Evolutionary conservation across 306 rosid species (phyloP).

Genomic region (Cucurbita maxima): DNA sequence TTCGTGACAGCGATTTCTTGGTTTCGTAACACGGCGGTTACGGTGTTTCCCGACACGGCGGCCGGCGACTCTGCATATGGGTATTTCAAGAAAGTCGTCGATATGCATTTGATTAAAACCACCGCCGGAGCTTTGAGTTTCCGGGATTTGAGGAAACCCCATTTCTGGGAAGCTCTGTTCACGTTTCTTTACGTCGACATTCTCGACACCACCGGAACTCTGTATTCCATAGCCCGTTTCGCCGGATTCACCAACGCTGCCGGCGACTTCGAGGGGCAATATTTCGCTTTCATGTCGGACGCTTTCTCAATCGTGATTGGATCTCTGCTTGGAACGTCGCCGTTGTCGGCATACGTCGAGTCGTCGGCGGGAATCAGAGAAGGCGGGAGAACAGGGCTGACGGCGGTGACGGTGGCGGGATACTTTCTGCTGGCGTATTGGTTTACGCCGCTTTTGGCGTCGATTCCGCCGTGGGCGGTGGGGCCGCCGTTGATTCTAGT

Average conservation of each 20-base stretch:
- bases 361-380: slow-evolving; percentile 86
- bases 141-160: slow-evolving; percentile 29
- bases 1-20: slow-evolving; percentile 77
- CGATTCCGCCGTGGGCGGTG: slow-evolving; percentile 97
- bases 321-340: slow-evolving; percentile 67
- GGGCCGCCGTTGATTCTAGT: slow-evolving; percentile 92
- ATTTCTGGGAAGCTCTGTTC: slow-evolving; percentile 73
- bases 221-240: slow-evolving; percentile 75
- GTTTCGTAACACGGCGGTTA: slow-evolving; percentile 66
- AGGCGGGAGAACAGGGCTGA: slow-evolving; percentile 83
- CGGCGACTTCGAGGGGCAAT: slow-evolving; percentile 83
- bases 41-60: slow-evolving; percentile 50
- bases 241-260: slow-evolving; percentile 60
- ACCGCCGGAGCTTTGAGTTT: slow-evolving; percentile 87
- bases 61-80: slow-evolving; percentile 38
- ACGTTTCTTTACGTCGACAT: slow-evolving; percentile 79
- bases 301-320: slow-evolving; percentile 87
- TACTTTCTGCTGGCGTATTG: slow-evolving; percentile 68
- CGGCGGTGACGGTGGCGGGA: slow-evolving; percentile 66
- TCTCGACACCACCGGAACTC: slow-evolving; percentile 72
- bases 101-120: slow-evolving; percentile 43
- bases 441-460: slow-evolving; percentile 83
- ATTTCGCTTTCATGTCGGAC: slow-evolving; percentile 91
- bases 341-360: slow-evolving; percentile 72
- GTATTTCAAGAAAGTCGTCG: slow-evolving; percentile 71